phyloP scores from a whole-genome alignment of 495 filamentous ascomycete species.

The Cercophora newfieldiana region DNA sequence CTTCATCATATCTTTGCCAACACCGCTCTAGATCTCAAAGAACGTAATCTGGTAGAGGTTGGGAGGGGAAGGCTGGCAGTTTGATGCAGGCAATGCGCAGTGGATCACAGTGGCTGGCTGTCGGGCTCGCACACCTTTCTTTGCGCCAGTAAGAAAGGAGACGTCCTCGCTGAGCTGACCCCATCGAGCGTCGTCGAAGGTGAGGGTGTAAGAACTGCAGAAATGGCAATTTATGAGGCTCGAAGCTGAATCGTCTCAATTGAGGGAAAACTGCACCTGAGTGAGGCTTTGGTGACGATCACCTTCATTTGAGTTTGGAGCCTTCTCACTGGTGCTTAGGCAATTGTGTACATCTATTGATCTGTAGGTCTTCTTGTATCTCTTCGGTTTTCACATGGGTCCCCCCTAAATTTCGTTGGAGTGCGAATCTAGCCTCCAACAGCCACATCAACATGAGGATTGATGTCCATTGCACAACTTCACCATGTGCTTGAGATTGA shows the following conservation, averaged over 20 bases:
- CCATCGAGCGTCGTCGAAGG: neutral
- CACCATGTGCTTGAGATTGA: neutral
- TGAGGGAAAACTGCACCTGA: neutral
- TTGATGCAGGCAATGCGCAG: neutral
- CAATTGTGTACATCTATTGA: too few relatives aligned
- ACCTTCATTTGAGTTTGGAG: too few relatives aligned
- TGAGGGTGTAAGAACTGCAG: neutral
- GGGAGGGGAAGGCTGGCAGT: neutral
- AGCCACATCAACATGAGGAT: too few relatives aligned
- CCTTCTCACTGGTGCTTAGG: too few relatives aligned
- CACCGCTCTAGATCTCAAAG: neutral
- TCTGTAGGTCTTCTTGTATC: too few relatives aligned
- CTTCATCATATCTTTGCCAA: neutral
- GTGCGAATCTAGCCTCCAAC: too few relatives aligned
- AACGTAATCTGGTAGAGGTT: too few relatives aligned
- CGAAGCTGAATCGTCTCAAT: neutral
- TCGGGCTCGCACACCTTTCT: neutral
- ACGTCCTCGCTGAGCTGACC: neutral
- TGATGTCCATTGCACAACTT: neutral
- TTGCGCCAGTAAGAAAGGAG: neutral
- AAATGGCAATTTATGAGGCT: neutral
- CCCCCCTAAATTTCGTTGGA: too few relatives aligned
- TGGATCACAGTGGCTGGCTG: neutral
- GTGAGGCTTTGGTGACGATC: too few relatives aligned
- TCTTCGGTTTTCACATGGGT: too few relatives aligned